Evolutionary conservation across 805 yeast genomes (phyloP).

Genomic region (Lipomyces sp.): DNA sequence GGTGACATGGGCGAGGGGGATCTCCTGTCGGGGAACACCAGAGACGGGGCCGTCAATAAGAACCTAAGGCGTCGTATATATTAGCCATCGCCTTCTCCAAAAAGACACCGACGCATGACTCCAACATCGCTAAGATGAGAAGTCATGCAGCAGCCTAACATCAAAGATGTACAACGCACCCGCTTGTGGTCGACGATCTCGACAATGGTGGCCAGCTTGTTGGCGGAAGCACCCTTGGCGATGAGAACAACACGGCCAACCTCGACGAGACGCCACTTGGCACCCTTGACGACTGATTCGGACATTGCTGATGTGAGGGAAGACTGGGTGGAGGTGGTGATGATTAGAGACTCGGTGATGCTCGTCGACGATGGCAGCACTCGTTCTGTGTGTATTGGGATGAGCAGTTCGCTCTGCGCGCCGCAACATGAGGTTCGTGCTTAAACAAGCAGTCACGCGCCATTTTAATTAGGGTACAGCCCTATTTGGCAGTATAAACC

Average conservation of each 20-base stretch:
- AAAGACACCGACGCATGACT: no score
- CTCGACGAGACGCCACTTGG: conserved; percentile 99
- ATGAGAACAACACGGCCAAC: conserved; percentile 97
- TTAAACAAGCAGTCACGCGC: no score
- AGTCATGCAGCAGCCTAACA: no score
- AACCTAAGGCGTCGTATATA: conserved; percentile 57
- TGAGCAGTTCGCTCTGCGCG: no score
- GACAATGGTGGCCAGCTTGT: conserved; percentile 93
- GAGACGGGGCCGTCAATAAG: conserved; percentile 94
- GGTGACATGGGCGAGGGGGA: conserved; percentile 79
- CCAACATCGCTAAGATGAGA: no score
- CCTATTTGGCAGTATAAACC: no score
- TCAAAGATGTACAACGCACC: no score
- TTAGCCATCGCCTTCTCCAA: no score
- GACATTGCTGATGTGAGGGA: conserved; percentile 48
- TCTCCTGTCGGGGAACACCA: conserved; percentile 87
- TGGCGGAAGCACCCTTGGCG: conserved; percentile 67
- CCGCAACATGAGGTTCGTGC: background rate
- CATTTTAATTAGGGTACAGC: no score
- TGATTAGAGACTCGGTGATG: background rate
- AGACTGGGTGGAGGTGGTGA: background rate
- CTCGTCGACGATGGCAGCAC: background rate
- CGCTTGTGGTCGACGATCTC: conserved; percentile 99
- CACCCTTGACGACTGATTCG: conserved; percentile 76
- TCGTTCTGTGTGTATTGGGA: no score